Evolutionary conservation across 148 eudicot species (phyloP).

Genomic region (Fallopia convolvulus): DNA sequence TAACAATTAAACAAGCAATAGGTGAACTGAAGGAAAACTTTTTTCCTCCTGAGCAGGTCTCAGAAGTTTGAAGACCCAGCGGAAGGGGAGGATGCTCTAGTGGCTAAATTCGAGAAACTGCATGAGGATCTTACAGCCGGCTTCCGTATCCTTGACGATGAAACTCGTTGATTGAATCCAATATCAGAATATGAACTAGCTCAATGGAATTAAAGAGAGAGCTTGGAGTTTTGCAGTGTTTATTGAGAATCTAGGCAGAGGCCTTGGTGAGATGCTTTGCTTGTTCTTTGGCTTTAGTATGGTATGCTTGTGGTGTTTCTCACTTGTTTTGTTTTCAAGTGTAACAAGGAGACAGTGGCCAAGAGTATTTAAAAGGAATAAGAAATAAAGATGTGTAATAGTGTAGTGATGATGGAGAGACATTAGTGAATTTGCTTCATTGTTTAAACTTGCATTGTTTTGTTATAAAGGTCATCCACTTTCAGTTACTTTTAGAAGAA

Average conservation of each 20-base stretch:
- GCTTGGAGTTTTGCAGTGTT: neutral
- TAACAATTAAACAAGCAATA: neutral
- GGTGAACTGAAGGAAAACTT: neutral
- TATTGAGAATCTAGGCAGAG: neutral
- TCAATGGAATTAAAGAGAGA: neutral
- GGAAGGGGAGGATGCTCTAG: conserved; percentile 73
- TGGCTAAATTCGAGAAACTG: conserved; percentile 69
- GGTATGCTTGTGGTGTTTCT: neutral
- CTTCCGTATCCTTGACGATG: conserved; percentile 61
- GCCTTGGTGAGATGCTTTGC: neutral
- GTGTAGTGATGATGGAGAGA: neutral
- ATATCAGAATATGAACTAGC: neutral
- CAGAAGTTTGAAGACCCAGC: conserved; percentile 94
- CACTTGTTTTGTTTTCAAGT: neutral
- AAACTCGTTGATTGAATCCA: conserved; percentile 47
- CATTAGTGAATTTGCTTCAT: neutral
- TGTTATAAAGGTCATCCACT: neutral
- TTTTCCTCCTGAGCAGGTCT: conserved; percentile 37
- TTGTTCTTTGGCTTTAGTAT: neutral
- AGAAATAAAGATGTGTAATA: neutral
- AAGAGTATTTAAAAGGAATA: neutral
- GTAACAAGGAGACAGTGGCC: neutral
- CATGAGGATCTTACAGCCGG: conserved; percentile 36
- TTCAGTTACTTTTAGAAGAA: no score
- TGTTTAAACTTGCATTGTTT: neutral